phyloP scores from a whole-genome alignment of 371 early-diverging fungal genomes.

The Lichtheimia hyalospora region DNA sequence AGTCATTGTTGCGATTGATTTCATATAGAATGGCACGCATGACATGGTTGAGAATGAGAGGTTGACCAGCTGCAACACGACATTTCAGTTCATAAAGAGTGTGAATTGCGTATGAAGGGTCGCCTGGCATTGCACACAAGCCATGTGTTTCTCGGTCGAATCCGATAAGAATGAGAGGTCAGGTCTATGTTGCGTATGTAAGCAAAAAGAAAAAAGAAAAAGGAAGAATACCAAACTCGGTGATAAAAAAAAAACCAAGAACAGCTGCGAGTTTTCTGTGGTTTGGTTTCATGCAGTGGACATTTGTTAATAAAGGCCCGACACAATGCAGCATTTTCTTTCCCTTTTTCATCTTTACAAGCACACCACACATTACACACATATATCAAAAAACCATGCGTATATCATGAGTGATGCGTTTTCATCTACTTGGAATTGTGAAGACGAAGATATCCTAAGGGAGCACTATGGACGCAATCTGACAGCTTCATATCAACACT shows the following conservation, averaged over 20 bases:
- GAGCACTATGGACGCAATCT: neutral
- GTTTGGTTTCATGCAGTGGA: neutral
- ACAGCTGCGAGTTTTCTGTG: no score
- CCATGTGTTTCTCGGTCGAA: neutral
- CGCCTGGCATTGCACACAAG: neutral
- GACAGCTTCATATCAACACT: neutral
- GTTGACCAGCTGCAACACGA: neutral
- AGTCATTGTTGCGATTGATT: constrained; percentile 1
- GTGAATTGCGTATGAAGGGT: neutral
- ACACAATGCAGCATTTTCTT: neutral
- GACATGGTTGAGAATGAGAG: neutral
- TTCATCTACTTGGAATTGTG: neutral
- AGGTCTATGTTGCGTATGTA: no score
- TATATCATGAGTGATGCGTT: constrained; percentile 6
- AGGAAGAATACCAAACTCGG: no score
- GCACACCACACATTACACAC: no score
- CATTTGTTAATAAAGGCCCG: neutral
- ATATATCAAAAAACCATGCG: neutral
- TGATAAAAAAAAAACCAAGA: no score
- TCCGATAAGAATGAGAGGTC: no score
- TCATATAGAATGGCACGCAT: neutral
- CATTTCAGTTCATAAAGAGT: constrained; percentile 3
- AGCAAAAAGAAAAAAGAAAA: no score
- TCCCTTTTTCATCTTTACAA: neutral
- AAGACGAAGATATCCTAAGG: neutral